phyloP scores from a whole-genome alignment of 192 early-diverging fungal genomes.

The Endogone sp. region DNA sequence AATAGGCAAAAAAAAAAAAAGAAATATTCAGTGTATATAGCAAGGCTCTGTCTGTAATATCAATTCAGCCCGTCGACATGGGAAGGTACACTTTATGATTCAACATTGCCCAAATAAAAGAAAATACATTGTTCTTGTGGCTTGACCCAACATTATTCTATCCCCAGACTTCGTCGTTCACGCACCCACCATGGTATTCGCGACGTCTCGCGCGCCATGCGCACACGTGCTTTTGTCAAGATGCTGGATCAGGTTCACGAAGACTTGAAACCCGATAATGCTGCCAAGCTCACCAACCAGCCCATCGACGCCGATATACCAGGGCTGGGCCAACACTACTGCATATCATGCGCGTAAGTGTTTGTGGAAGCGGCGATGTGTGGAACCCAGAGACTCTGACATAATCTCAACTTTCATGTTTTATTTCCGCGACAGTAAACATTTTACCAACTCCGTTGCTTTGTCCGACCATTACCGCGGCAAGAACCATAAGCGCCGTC shows the following conservation, averaged over 20 bases:
- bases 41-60: too few species aligned
- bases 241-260: constrained; percentile 96
- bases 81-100: not conserved
- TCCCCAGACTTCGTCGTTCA: constrained; percentile 41
- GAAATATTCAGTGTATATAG: too few species aligned
- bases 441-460: constrained; percentile 65
- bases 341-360: constrained; percentile 72
- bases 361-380: not conserved
- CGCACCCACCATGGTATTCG: constrained; percentile 59
- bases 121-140: not conserved
- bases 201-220: constrained; percentile 76
- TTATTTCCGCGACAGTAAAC: constrained; percentile 45
- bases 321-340: constrained; percentile 89
- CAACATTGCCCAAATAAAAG: not conserved
- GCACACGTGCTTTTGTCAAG: constrained; percentile 82
- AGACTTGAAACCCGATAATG: constrained; percentile 75
- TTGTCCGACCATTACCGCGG: constrained; percentile 65
- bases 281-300: constrained; percentile 52
- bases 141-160: not conserved
- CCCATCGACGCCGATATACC: constrained; percentile 81
- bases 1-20: too few species aligned
- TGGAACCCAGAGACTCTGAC: too few species aligned
- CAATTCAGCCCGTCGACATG: not conserved
- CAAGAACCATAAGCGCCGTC: constrained; percentile 80
- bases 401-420: not conserved